Base-by-base conservation (phyloP, 1,284 basidiomycete genomes). In the Vanrija pseudolonga region DNA sequence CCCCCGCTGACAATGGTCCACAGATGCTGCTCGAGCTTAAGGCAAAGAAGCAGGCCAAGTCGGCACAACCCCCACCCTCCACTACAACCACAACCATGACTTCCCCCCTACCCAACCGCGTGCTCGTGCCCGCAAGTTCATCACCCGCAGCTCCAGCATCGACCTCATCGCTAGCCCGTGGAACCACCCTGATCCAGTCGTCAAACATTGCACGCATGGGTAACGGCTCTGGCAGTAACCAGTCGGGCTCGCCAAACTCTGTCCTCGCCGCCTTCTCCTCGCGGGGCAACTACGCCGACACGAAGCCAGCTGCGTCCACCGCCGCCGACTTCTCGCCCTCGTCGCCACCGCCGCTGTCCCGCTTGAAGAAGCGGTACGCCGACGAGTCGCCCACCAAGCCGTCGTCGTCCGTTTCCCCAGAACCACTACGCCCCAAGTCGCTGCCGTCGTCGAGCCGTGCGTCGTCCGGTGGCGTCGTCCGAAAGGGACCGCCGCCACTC, bases 11-110 rank as follows among this genome's bases (percentile, higher is more conserved):
- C 39, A 4, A 38, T 38, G 39, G 2, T n/a, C 39, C 8, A 40
- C 39, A n/a, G 19, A 17, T 19, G n/a, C 6, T 40, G 39, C 17
- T 40, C 6, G 39, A 40, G n/a, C 39, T 40, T 7, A n/a, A 15
- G 8, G 42, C 20, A 6, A 83, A 86, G 39, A 90, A 92, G 68
- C 93, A 92, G 0, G 64, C 80, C 36, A 89, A 88, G 57, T 92
- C 90, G 14, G 9, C 32, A 15, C 37, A 90, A 92, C 9, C 86
- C 90, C 0, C 90, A 96, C 20, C 42, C 18, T 5, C 41, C 42
- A 17, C 42, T n/a, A 22, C 22, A 5, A 43, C 19, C 42, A 24
- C 6, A 20, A 44, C 42, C 42, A 44, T 44, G 24, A 17, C 32
- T 32, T 32, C 32, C 32, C 32, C 32, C 12, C 9, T 12, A 32